Evolutionary conservation across 805 yeast species (phyloP).

Genomic region (Candida golubevii): DNA sequence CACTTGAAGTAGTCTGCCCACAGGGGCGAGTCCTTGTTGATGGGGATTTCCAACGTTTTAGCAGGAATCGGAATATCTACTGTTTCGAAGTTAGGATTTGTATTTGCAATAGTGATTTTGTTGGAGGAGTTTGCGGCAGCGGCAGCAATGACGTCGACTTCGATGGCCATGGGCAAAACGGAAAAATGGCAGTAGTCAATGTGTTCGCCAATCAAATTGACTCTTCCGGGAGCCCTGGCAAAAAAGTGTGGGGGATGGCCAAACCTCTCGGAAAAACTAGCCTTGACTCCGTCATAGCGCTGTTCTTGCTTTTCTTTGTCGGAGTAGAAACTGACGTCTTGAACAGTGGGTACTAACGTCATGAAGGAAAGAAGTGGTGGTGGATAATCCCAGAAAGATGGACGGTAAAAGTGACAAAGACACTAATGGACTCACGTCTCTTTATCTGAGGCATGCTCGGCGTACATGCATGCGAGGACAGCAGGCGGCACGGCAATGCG

Average conservation of each 20-base stretch:
- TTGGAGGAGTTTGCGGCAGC: constrained; percentile 21
- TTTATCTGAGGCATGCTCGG: too few species aligned
- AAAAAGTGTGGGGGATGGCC: constrained; percentile 40
- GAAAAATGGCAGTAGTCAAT: constrained; percentile 66
- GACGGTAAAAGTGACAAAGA: too few species aligned
- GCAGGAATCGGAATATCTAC: constrained; percentile 43
- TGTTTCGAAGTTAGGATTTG: constrained; percentile 31
- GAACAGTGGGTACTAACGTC: constrained; percentile 29
- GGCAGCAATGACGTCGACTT: constrained; percentile 56
- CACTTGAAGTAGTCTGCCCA: constrained; percentile 73
- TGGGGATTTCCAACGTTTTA: constrained; percentile 36
- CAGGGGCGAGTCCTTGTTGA: constrained; percentile 47
- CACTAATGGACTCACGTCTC: too few species aligned
- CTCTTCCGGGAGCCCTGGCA: constrained; percentile 71
- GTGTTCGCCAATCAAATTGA: constrained; percentile 71
- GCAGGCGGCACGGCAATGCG: too few species aligned
- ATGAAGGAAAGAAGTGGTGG: background rate
- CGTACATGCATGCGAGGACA: too few species aligned
- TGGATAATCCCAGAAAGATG: too few species aligned
- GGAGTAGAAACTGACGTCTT: constrained; percentile 34
- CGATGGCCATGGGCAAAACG: constrained; percentile 71
- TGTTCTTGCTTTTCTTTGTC: constrained; percentile 21
- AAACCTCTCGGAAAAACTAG: constrained; percentile 23
- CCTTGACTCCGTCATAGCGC: constrained; percentile 25
- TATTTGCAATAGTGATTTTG: constrained; percentile 27